Base-by-base conservation (phyloP, 2,329 filamentous ascomycete species). In the Magnaporthiopsis rhizophila region DNA sequence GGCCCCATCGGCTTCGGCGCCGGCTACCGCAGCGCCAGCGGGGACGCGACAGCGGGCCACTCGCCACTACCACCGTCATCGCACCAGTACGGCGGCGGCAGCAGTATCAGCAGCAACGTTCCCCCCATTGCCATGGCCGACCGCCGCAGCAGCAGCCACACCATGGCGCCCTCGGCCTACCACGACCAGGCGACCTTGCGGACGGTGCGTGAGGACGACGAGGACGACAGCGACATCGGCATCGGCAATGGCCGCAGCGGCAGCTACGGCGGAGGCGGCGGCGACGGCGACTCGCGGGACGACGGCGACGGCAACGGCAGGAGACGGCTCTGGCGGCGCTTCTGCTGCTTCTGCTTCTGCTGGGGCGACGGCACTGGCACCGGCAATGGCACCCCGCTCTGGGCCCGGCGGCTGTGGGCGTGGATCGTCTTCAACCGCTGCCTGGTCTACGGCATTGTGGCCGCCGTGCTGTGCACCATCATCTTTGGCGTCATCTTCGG, bases 401-500 rank as follows among this genome's bases (percentile, higher is more conserved):
- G 60, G 60, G 36, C 30, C 3, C 24, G 60, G 15, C 60, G 38
- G 13, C 34, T 50, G 12, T 62, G 60, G 60, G 60, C 21, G 38
- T 63, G 57, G 32, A 11, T 56, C 62, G 50, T 56, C 21, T 28
- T 58, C 26, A 63, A 63, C 56, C 56, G 62, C 8, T 63, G 62
- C 18, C 50, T 45, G n/a, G 34, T 63, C 53, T 63, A 59, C 56
- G 62, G 45, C 12, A 18, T 45, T 12, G n/a, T 63, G 15, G 50
- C 62, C 11, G 56, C 34, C 36, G 32, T 58, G n/a, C 21, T 63
- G n/a, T 58, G 62, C 53, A 45, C 21, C 15, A 58, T 63, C n/a
- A 32, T 63, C n/a, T 59, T 63, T 26, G 53, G 50, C 30, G 32
- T 63, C 62, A 53, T 63, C 21, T 59, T 58, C 18, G 62, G 45